Conservation (phyloP, 2,329 filamentous ascomycete species). For the Penicillium polonicum region DNA sequence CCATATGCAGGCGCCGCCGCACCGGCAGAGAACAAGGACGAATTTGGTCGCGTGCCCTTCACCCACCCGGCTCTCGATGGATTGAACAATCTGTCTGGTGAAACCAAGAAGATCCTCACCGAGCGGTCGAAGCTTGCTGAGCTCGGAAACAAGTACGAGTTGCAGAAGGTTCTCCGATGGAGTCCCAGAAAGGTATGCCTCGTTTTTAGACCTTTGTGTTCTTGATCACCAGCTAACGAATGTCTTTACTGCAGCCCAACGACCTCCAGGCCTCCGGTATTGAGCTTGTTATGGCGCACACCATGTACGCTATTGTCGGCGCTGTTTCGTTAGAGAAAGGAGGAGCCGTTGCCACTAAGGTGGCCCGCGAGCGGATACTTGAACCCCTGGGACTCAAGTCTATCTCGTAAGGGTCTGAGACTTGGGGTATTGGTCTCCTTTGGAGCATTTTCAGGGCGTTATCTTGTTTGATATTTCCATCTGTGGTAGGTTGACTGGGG, state of each 20-base stretch:
- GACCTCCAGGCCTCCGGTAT: slow-evolving; percentile 72
- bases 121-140: slow-evolving; percentile 64
- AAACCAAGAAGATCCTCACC: slow-evolving; percentile 61
- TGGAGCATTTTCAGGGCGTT: slow-evolving; percentile 43
- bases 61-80: slow-evolving; percentile 67
- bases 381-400: slow-evolving; percentile 46
- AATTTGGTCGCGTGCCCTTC: slow-evolving; percentile 63
- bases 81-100: slow-evolving; percentile 67
- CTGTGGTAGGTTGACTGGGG: slow-evolving; percentile 23
- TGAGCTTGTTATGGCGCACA: slow-evolving; percentile 70
- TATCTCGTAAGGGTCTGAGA: slow-evolving; percentile 21
- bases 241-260: slow-evolving; percentile 50
- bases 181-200: slow-evolving; percentile 72
- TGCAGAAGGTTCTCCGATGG: slow-evolving; percentile 80
- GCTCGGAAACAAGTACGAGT: slow-evolving; percentile 67
- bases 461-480: slow-evolving; percentile 25
- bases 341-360: slow-evolving; percentile 69
- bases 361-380: slow-evolving; percentile 76
- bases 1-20: slow-evolving; percentile 29
- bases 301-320: slow-evolving; percentile 81
- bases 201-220: slow-evolving; percentile 13
- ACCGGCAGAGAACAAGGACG: slow-evolving; percentile 41
- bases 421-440: slow-evolving; percentile 23
- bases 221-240: background rate
- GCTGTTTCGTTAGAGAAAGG: slow-evolving; percentile 88